phyloP scores from a whole-genome alignment of 2,329 filamentous ascomycete genomes.

The Microcyclosporella mali region DNA sequence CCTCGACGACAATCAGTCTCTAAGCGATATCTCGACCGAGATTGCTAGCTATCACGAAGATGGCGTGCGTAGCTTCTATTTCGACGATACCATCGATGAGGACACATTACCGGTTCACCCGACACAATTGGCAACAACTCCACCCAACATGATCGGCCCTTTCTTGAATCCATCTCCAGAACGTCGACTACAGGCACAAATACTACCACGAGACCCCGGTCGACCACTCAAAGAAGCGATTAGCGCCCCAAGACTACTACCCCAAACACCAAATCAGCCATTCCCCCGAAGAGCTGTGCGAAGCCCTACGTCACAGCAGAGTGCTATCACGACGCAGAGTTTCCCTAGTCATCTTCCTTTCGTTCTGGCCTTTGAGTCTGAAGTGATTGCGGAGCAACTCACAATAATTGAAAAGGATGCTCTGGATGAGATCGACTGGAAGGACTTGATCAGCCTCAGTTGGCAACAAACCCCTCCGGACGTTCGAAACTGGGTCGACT shows the following conservation, averaged over 20 bases:
- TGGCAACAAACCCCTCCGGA: slow-evolving; percentile 60
- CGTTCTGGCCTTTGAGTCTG: slow-evolving; percentile 72
- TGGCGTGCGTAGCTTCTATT: slow-evolving; percentile 44
- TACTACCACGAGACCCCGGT: slow-evolving; percentile 13
- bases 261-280: slow-evolving; percentile 17
- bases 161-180: slow-evolving; percentile 20
- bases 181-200: slow-evolving; percentile 6
- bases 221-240: slow-evolving; percentile 19
- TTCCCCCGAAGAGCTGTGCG: slow-evolving; percentile 10
- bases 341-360: slow-evolving; percentile 62
- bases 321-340: slow-evolving; percentile 4
- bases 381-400: slow-evolving; percentile 73
- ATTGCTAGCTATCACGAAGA: slow-evolving; percentile 42
- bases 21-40: slow-evolving; percentile 52
- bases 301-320: not conserved
- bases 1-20: slow-evolving; percentile 48
- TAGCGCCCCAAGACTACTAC: slow-evolving; percentile 16
- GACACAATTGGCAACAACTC: slow-evolving; percentile 10
- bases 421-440: slow-evolving; percentile 81
- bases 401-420: slow-evolving; percentile 82
- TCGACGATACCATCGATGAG: slow-evolving; percentile 40
- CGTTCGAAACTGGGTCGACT: slow-evolving; percentile 65
- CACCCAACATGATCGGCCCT: slow-evolving; percentile 35
- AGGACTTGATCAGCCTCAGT: slow-evolving; percentile 73
- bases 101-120: slow-evolving; percentile 7